These are phyloP conservation scores for Trichoderma lentiforme DNA, from an alignment of 2,329 filamentous ascomycete species.

Conservation along the genomic window DNA sequence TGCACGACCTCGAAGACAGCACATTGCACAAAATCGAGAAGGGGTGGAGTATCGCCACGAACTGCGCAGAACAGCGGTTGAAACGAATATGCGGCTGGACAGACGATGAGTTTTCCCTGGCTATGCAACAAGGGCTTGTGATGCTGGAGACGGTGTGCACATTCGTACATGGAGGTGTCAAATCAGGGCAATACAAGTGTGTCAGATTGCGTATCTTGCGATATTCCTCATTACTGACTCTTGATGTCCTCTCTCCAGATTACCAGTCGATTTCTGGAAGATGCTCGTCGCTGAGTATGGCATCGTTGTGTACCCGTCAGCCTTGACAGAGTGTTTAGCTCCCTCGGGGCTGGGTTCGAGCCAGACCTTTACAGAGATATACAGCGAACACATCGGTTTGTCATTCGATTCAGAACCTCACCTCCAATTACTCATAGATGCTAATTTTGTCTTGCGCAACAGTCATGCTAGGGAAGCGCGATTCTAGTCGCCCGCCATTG, in stretches of 20 bases:
- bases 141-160: constrained; percentile 39
- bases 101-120: constrained; percentile 33
- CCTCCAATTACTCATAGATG: neutral
- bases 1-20: constrained; percentile 27
- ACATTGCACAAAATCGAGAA: constrained; percentile 36
- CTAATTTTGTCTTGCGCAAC: neutral
- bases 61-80: constrained; percentile 35
- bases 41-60: constrained; percentile 38
- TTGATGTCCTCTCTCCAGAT: constrained; percentile 22
- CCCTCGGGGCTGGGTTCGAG: constrained; percentile 32
- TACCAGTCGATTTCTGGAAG: constrained; percentile 38
- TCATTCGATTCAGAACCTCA: neutral
- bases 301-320: constrained; percentile 41
- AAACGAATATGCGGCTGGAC: constrained; percentile 32
- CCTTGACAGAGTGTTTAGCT: constrained; percentile 36
- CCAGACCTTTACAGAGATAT: constrained; percentile 38
- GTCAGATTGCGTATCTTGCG: neutral
- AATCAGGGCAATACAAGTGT: constrained; percentile 37
- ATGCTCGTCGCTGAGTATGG: constrained; percentile 38
- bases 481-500: constrained; percentile 30
- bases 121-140: constrained; percentile 32
- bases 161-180: constrained; percentile 40
- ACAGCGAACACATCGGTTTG: constrained; percentile 37
- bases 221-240: neutral
- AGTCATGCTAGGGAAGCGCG: constrained; percentile 37